Evolutionary conservation across 176 grass and related monocot genomes (phyloP).

Genomic region (Carex scoparia): DNA sequence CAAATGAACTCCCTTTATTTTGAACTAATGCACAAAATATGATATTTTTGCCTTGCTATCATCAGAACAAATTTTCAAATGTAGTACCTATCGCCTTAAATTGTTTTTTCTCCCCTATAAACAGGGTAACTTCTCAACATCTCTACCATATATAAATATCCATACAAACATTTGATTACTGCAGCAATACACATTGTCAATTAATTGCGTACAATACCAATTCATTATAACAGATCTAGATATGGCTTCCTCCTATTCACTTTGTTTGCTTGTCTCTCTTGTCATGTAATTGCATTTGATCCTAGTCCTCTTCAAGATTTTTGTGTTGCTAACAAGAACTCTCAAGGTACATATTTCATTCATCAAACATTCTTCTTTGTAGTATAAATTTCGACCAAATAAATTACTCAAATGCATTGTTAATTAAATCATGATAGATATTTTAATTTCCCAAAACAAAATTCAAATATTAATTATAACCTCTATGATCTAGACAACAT

Average conservation of each 20-base stretch:
- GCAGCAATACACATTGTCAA: neutral
- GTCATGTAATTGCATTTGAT: neutral
- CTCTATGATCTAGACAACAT: neutral
- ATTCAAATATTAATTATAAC: neutral
- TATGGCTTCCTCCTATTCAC: neutral
- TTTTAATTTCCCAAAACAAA: neutral
- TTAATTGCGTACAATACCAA: neutral
- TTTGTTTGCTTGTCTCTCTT: neutral
- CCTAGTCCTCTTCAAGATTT: constrained; percentile 13
- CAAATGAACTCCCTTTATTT: neutral
- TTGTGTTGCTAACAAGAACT: constrained; percentile 7
- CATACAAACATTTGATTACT: neutral
- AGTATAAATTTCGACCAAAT: neutral
- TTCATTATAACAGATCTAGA: neutral
- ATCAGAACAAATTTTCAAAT: neutral
- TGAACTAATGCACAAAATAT: neutral
- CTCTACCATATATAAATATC: neutral
- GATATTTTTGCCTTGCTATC: neutral
- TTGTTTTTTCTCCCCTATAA: neutral
- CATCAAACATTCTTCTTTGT: neutral
- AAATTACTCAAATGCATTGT: neutral
- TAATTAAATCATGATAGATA: neutral
- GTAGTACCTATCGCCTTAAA: neutral
- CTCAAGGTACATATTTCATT: constrained; percentile 6
- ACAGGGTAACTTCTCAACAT: neutral